phyloP scores from a whole-genome alignment of 2,329 filamentous ascomycete genomes.

The Sphaerulina musiva region DNA sequence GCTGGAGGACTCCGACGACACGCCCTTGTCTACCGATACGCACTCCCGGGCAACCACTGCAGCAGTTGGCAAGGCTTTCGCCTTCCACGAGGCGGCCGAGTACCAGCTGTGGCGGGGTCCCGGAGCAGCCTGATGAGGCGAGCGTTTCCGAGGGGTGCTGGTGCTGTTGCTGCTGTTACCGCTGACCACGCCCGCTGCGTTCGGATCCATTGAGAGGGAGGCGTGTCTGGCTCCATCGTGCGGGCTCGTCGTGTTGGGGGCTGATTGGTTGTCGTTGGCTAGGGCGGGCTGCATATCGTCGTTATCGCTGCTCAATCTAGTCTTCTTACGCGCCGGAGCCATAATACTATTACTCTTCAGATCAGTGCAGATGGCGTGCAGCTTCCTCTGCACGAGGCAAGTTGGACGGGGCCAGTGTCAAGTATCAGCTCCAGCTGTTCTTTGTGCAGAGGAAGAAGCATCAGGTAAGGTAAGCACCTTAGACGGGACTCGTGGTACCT shows the following conservation, averaged over 20 bases:
- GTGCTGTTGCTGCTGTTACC: neutral
- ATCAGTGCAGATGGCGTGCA: neutral
- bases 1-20: constrained; percentile 36
- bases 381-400: neutral
- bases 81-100: constrained; percentile 35
- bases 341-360: constrained; percentile 5
- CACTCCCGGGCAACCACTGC: constrained; percentile 44
- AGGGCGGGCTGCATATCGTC: constrained; percentile 10
- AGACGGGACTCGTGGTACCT: neutral
- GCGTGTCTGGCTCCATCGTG: neutral
- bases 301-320: constrained; percentile 19
- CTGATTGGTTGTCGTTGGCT: constrained; percentile 11
- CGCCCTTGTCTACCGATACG: constrained; percentile 40
- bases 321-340: constrained; percentile 26
- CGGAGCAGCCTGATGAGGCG: neutral
- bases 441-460: neutral
- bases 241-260: constrained; percentile 7
- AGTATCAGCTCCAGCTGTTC: neutral
- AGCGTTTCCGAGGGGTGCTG: neutral
- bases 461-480: neutral
- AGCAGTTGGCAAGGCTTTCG: constrained; percentile 43
- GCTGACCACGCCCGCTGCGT: neutral
- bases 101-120: constrained; percentile 38
- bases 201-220: neutral
- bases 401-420: neutral